These are phyloP conservation scores for Leccinum barrowsii DNA, from an alignment of 768 basidiomycete species.

Conservation along the genomic window DNA sequence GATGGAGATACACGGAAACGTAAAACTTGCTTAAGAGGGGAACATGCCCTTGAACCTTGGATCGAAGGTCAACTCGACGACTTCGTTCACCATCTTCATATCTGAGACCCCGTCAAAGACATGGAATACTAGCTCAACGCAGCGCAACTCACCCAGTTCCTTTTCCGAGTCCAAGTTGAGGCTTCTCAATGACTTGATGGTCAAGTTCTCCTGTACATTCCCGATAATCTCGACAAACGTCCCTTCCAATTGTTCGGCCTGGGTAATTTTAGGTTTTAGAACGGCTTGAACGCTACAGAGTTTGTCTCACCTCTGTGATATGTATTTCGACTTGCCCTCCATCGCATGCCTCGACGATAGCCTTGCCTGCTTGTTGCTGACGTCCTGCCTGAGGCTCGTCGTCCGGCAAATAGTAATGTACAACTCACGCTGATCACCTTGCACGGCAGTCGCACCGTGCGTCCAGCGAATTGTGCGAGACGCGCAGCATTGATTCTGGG, in stretches of 20 bases:
- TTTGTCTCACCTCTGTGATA: conserved; percentile 37
- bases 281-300: background rate
- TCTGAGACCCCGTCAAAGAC: conserved; percentile 36
- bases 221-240: conserved; percentile 69
- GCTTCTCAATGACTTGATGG: conserved; percentile 49
- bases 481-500: conserved; percentile 64
- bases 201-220: conserved; percentile 49
- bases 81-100: conserved; percentile 58
- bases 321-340: conserved; percentile 56
- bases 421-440: conserved; percentile 52
- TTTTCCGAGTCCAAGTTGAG: conserved; percentile 52
- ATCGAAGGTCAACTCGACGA: conserved; percentile 59
- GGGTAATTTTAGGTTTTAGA: background rate
- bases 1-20: background rate
- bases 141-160: conserved; percentile 52
- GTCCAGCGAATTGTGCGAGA: conserved; percentile 48
- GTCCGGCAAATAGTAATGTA: background rate
- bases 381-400: background rate
- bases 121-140: background rate
- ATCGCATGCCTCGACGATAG: conserved; percentile 64
- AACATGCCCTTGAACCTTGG: conserved; percentile 53
- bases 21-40: conserved; percentile 13
- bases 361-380: conserved; percentile 40
- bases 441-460: conserved; percentile 58
- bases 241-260: conserved; percentile 47